A percentile compares a stretch with the other conserved stretches of the same genome.
Conservation (phyloP, 495 filamentous ascomycete genomes). For the Tuber borchii region DNA sequence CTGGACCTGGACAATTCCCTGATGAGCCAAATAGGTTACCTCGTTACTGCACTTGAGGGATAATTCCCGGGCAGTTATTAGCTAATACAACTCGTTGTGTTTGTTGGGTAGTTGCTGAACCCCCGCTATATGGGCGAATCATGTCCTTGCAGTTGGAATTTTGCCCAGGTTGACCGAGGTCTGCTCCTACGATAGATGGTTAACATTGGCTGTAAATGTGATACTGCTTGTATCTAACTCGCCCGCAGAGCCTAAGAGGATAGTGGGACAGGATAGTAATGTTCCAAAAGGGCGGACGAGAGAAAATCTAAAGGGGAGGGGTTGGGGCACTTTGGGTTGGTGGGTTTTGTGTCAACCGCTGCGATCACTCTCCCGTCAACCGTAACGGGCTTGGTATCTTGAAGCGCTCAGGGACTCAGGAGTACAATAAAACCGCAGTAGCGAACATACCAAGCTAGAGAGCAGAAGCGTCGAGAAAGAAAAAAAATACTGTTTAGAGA, state of each 20-base stretch:
- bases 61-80: not conserved
- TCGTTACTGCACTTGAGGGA: not conserved
- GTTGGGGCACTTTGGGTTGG: not conserved
- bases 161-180: not conserved
- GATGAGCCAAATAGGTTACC: not conserved
- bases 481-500: too few relatives aligned
- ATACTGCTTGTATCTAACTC: not conserved
- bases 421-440: too few relatives aligned
- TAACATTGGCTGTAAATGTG: not conserved
- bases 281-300: not conserved
- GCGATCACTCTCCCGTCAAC: too few relatives aligned
- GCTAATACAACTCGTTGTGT: not conserved
- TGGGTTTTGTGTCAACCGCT: too few relatives aligned
- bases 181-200: not conserved
- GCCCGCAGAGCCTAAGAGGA: not conserved
- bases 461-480: too few relatives aligned
- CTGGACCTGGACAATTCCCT: not conserved
- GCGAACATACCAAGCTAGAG: too few relatives aligned
- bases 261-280: not conserved
- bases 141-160: not conserved
- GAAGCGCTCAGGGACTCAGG: too few relatives aligned
- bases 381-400: too few relatives aligned
- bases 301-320: too few relatives aligned
- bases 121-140: not conserved
- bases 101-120: not conserved